Evolutionary conservation across 345 rosid genomes (phyloP).

Genomic region (Syzygium oleosum): DNA sequence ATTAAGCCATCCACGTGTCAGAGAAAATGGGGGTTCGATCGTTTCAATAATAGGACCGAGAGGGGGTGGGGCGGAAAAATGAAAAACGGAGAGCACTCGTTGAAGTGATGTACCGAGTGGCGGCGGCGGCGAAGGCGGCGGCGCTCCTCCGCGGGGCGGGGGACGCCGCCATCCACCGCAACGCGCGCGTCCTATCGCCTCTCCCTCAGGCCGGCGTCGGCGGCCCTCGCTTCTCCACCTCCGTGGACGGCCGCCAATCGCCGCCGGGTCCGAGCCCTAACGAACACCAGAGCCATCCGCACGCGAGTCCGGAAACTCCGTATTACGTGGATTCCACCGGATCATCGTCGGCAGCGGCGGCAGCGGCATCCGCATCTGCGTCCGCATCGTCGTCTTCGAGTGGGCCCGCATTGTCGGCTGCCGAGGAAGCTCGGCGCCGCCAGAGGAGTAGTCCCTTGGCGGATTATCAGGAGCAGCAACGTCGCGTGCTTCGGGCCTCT

Average conservation of each 20-base stretch:
- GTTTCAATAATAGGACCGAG: background rate
- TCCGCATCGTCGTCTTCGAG: conserved; percentile 19
- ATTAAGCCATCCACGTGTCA: background rate
- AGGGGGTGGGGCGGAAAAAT: background rate
- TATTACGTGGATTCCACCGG: conserved; percentile 23
- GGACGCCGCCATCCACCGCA: background rate
- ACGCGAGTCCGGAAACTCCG: conserved; percentile 4
- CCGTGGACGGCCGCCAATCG: conserved; percentile 14
- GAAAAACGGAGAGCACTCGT: background rate
- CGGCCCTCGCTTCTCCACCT: conserved; percentile 28
- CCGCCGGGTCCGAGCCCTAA: conserved; percentile 16
- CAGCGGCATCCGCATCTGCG: conserved; percentile 10
- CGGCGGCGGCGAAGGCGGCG: conserved; percentile 6
- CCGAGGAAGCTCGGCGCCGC: conserved; percentile 26
- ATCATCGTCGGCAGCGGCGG: background rate
- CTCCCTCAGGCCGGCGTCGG: conserved; percentile 5
- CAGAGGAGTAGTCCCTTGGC: conserved; percentile 36
- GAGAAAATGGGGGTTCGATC: background rate
- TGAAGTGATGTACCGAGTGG: conserved; percentile 51
- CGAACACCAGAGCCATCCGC: background rate
- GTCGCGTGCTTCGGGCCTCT: conserved; percentile 69
- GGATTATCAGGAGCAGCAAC: conserved; percentile 67
- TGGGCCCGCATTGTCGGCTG: conserved; percentile 11
- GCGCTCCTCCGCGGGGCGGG: conserved; percentile 21
- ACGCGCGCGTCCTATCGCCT: background rate